Evolutionary conservation across 371 early-diverging fungal species (phyloP).

Genomic region (Circinella minor): DNA sequence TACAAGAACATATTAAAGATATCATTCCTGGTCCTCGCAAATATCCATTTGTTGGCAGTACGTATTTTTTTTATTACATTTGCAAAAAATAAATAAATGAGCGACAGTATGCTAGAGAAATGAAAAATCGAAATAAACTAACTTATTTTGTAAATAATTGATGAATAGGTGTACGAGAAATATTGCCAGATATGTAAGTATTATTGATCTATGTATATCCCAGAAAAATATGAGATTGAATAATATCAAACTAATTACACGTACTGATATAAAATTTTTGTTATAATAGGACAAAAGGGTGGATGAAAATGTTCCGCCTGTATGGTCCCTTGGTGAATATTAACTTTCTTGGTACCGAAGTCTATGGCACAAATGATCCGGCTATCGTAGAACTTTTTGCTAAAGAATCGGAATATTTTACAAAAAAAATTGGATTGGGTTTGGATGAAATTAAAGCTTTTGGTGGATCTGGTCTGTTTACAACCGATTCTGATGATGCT

Average conservation of each 20-base stretch:
- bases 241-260: too few species aligned
- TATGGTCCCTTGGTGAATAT: slow-evolving; percentile 37
- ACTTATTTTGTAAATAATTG: too few species aligned
- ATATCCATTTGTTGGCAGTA: slow-evolving; percentile 31
- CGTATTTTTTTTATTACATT: too few species aligned
- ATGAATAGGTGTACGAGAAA: slow-evolving; percentile 20
- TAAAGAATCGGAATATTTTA: slow-evolving; percentile 49
- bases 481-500: slow-evolving; percentile 42
- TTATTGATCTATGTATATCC: neutral
- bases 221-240: too few species aligned
- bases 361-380: slow-evolving; percentile 38
- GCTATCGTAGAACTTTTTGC: slow-evolving; percentile 38
- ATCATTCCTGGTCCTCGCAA: slow-evolving; percentile 33
- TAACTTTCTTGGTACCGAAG: slow-evolving; percentile 19
- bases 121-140: too few species aligned
- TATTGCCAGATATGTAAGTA: slow-evolving; percentile 33
- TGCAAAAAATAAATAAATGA: too few species aligned
- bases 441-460: slow-evolving; percentile 42
- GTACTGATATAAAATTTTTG: too few species aligned
- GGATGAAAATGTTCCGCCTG: slow-evolving; percentile 23
- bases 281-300: slow-evolving; percentile 13
- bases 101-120: too few species aligned
- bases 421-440: slow-evolving; percentile 32
- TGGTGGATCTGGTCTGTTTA: slow-evolving; percentile 52
- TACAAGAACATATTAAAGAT: slow-evolving; percentile 25